Base-by-base conservation (phyloP, 176 grass and related monocot genomes). In the Paspalum vaginatum region DNA sequence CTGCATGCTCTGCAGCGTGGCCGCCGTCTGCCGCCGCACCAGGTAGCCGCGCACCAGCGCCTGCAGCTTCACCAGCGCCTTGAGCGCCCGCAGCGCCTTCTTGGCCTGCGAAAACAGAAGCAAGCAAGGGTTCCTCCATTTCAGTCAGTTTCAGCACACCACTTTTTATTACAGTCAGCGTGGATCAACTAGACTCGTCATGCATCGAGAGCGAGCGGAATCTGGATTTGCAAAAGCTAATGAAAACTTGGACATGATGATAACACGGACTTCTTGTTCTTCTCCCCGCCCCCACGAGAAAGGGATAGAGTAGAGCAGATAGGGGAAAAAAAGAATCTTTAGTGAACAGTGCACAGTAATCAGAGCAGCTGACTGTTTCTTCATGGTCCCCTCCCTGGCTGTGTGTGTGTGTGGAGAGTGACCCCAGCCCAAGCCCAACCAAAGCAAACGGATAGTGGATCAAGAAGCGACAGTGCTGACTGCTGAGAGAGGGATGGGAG, bases 21-120 rank as follows among this genome's bases (percentile, higher is more conserved):
- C 92, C 5, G 88, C 84, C 21, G 92, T 92, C 64, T 95, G 92
- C 61, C 81, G 63, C 7, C 96, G 86, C 71, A 98, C 92, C n/a
- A 98, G 80, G 84, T 98, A 98, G 24, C 96, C 96, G 14, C 96
- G 85, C 51, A 95, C 92, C 8, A 95, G 79, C 21, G 96, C 96
- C 69, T 98, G 96, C 80, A 98, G 72, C 86, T 98, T 98, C 80
- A 98, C 92, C 20, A 98, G 77, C 11, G 92, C 88, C 89, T 93
- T 98, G 6, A 98, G 90, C 62, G 96, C 96, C 10, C 96, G 87
- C 2, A 95, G 78, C 3, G 96, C 96, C 74, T 98, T 98, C 84
- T 90, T 93, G 18, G 95, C 92, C 95, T 98, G 66, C 37, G 1
- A 48, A 0, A 38, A 68, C 38, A 48, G 5, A 15, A 38, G 25